Evolutionary conservation across 2,329 filamentous ascomycete genomes (phyloP).

Genomic region (Pleoardoris graminearum): DNA sequence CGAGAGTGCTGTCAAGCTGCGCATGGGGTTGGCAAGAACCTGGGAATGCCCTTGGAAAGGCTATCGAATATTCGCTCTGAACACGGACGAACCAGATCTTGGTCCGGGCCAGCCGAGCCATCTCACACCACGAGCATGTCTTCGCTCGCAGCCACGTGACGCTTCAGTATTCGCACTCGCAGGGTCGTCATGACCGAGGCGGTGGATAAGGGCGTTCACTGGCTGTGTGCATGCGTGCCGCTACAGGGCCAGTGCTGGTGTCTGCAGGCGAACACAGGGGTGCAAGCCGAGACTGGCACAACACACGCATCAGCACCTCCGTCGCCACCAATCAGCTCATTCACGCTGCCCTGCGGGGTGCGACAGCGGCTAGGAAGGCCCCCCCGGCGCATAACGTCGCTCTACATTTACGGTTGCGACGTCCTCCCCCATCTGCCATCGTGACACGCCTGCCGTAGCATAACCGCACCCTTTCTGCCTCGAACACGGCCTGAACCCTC

Average conservation of each 20-base stretch:
- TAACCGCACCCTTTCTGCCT: slow-evolving; percentile 32
- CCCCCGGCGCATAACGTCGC: slow-evolving; percentile 38
- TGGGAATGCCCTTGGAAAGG: slow-evolving; percentile 7
- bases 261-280: slow-evolving; percentile 6
- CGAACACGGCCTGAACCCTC: slow-evolving; percentile 38
- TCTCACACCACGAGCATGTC: slow-evolving; percentile 9
- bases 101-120: not conserved
- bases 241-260: slow-evolving; percentile 17
- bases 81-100: slow-evolving; percentile 3
- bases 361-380: slow-evolving; percentile 16
- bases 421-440: slow-evolving; percentile 31
- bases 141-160: slow-evolving; percentile 26
- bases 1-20: not conserved
- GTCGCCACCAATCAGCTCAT: slow-evolving; percentile 7
- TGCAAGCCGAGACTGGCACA: slow-evolving; percentile 21
- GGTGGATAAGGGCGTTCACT: not conserved
- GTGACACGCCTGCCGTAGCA: slow-evolving; percentile 44
- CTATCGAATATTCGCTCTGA: slow-evolving; percentile 12
- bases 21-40: not conserved
- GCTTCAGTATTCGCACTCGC: slow-evolving; percentile 6
- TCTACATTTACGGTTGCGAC: slow-evolving; percentile 38
- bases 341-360: slow-evolving; percentile 1
- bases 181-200: slow-evolving; percentile 7
- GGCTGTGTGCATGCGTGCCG: slow-evolving; percentile 7
- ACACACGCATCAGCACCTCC: slow-evolving; percentile 25